Conservation (phyloP, 495 filamentous ascomycete genomes). For the Staphylotrichum longicolle region DNA sequence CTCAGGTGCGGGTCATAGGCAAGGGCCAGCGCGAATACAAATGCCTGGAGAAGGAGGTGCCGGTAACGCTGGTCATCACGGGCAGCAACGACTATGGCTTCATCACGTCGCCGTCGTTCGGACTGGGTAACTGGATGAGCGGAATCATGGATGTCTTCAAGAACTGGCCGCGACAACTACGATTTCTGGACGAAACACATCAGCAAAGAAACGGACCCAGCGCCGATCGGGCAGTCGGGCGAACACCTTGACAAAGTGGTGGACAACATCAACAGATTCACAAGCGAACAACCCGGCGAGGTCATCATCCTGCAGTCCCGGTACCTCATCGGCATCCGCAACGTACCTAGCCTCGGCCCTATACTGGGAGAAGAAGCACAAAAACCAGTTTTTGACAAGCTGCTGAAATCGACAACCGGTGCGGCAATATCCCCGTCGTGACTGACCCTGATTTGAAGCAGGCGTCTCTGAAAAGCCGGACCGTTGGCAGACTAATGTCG, state of each 20-base stretch:
- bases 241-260: constrained; percentile 14
- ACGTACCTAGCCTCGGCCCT: too few species aligned
- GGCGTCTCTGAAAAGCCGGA: too few species aligned
- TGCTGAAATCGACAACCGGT: too few species aligned
- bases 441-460: too few species aligned
- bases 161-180: constrained; percentile 6
- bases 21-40: not conserved
- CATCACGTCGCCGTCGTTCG: not conserved
- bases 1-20: constrained; percentile 5
- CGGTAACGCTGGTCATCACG: constrained; percentile 12
- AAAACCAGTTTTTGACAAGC: too few species aligned
- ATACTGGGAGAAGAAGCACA: too few species aligned
- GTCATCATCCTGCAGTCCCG: constrained; percentile 15
- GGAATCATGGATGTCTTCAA: constrained; percentile 18
- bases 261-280: constrained; percentile 20
- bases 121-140: constrained; percentile 13
- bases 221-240: constrained; percentile 8
- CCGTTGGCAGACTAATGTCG: too few species aligned
- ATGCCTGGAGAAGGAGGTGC: not conserved
- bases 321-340: too few species aligned
- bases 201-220: not conserved
- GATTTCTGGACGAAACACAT: constrained; percentile 17
- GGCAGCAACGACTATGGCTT: constrained; percentile 18
- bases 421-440: too few species aligned
- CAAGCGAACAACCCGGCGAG: constrained; percentile 19